Evolutionary conservation across 345 rosid genomes (phyloP), one percentile per base, ranked within the genome.

Genomic region (Isatis tinctoria): DNA sequence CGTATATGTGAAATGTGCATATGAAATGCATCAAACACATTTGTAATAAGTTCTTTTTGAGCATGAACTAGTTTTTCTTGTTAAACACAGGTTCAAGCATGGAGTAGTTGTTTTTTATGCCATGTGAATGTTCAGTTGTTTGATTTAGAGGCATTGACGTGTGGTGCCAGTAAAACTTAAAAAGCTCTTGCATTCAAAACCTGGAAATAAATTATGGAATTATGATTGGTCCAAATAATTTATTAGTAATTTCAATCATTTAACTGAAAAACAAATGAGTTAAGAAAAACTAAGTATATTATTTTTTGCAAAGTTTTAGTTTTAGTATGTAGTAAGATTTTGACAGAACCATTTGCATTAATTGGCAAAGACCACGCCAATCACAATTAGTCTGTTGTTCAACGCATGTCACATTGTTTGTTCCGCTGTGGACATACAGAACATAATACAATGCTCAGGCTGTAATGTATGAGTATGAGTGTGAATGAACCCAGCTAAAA

Each of bases 361-460:
- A 73, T 12, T 43, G 35, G 58, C 65, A 39, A 67, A 66, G 67
- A 60, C 52, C 72, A 47, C 37, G 49, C 71, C 49, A 56, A 74
- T 66, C 33, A 45, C 7, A 56, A 66, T 35, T 17, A 65, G 66
- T 45, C 3, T 59, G 27, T 39, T 39, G 40, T 67, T 49, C 73
- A 60, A 59, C 61, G 40, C 54, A 74, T 49, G 39, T 67, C 67
- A 74, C 56, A 40, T 59, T 74, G 56, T 67, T 67, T 67, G 69
- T 60, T 49, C 61, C 53, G 37, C 54, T 52, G 52, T 45, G 40
- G 53, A 59, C 61, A 61, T 48, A 60, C 78, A 67, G 22, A 68
- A 30, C 74, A 67, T 75, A 51, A 40, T 67, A 49, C 56, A 49
- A 40, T 49, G 73, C 27, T 61, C 45, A 74, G 5, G 63, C 67